A percentile compares a stretch with the other conserved stretches of the same genome.
Conservation (phyloP, 306 rosid genomes). For the Sechiopsis laciniata region DNA sequence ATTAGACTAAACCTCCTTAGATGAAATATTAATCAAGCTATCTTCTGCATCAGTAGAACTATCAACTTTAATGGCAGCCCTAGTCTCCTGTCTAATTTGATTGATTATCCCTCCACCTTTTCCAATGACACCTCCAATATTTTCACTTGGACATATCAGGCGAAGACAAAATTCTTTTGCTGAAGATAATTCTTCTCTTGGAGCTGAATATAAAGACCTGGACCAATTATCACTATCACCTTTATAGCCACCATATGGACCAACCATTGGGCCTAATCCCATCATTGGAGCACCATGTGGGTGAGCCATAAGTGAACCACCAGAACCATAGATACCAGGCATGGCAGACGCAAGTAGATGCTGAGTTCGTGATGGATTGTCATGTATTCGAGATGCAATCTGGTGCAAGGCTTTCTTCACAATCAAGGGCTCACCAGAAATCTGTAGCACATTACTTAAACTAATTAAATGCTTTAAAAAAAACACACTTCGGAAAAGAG, state of each 20-base stretch:
- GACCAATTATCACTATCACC: conserved; percentile 87
- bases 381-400: conserved; percentile 84
- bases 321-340: conserved; percentile 45
- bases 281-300: conserved; percentile 65
- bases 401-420: conserved; percentile 77
- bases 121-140: conserved; percentile 96
- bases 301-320: conserved; percentile 71
- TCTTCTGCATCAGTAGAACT: conserved; percentile 90
- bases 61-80: conserved; percentile 88
- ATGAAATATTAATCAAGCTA: conserved; percentile 68
- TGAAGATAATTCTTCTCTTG: conserved; percentile 72
- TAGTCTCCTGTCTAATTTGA: conserved; percentile 93
- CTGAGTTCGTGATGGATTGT: conserved; percentile 87
- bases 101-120: conserved; percentile 90
- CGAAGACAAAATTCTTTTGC: conserved; percentile 80
- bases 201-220: conserved; percentile 81
- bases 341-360: conserved; percentile 70
- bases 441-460: conserved; percentile 40
- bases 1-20: conserved; percentile 66
- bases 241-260: conserved; percentile 81
- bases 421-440: conserved; percentile 70
- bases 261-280: conserved; percentile 75
- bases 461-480: not conserved
- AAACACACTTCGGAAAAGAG: not conserved
- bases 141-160: conserved; percentile 75